Conservation (phyloP, 2,329 filamentous ascomycete genomes). For the Phoma sp. region DNA sequence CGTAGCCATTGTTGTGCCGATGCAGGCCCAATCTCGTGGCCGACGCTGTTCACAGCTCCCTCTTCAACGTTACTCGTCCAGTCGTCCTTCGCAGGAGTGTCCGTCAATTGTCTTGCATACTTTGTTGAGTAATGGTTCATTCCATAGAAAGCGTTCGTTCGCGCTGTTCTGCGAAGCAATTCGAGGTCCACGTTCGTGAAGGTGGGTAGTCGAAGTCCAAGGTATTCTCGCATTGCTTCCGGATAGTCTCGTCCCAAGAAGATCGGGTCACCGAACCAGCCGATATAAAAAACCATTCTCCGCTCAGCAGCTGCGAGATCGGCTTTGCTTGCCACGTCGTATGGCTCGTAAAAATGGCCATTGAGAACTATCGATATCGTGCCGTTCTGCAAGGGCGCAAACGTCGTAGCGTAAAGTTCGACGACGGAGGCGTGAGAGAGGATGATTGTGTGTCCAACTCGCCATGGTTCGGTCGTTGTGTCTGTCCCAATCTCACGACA, state of each 20-base stretch:
- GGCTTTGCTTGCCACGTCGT: background rate
- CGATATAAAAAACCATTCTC: conserved; percentile 45
- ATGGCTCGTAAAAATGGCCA: conserved; percentile 2
- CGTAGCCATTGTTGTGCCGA: conserved; percentile 50
- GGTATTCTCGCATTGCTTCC: background rate
- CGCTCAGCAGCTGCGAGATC: background rate
- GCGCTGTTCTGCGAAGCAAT: conserved; percentile 29
- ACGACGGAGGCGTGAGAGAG: conserved; percentile 51
- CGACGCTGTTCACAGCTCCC: conserved; percentile 59
- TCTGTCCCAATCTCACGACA: background rate
- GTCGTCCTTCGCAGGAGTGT: conserved; percentile 47
- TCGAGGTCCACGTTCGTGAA: conserved; percentile 50
- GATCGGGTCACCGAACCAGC: conserved; percentile 49
- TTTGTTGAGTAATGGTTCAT: conserved; percentile 54
- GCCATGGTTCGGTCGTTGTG: conserved; percentile 9
- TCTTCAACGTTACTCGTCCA: conserved; percentile 50
- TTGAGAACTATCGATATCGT: conserved; percentile 8
- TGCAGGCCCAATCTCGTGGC: conserved; percentile 43
- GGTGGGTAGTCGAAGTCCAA: conserved; percentile 42
- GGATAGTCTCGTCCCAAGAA: conserved; percentile 47
- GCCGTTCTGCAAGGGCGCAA: conserved; percentile 38
- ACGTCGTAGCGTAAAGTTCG: conserved; percentile 15
- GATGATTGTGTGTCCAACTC: conserved; percentile 49
- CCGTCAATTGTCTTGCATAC: conserved; percentile 46
- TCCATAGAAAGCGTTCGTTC: conserved; percentile 39